Base-by-base conservation (phyloP, 257 asterid genomes). In the Forsythia suspensa region DNA sequence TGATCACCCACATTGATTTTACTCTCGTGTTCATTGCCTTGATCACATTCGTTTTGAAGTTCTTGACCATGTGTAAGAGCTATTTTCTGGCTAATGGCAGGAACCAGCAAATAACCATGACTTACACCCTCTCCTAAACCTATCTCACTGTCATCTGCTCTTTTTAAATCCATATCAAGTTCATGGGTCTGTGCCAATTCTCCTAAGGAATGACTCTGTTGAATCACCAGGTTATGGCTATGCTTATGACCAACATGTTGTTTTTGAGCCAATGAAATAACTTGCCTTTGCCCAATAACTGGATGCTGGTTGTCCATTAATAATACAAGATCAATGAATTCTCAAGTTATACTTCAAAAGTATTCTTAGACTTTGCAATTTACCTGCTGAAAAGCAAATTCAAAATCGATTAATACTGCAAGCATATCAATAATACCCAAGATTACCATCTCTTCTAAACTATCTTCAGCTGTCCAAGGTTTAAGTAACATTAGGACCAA, bases 11-110 rank as follows among this genome's bases (percentile, higher is more conserved):
- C 77, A 67, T 79, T 75, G 16, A 76, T 84, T 83, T 79, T 82
- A 75, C 82, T 82, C 70, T 88, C 90, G 7, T 80, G 84, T 46
- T 83, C 82, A 11, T 76, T 74, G 48, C 77, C 85, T 57, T 65
- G 84, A 70, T 78, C 79, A 72, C 81, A 85, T 38, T 71, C 85
- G 52, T 21, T 39, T 63, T 79, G 74, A 79, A 69, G 78, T 69
- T 83, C 88, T 24, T 55, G 77, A 71, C 69, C 80, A 65, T 77
- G 84, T 42, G 77, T 76, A 63, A 78, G 82, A 73, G 80, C 73
- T 83, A 85, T 77, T 59, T 83, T 81, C 43, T 76, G 73, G 70
- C 75, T 82, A 80, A 61, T 69, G 40, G 69, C 70, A 38, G 84
- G 84, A 74, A 82, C 80, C 65, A 80, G 74, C 66, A 80, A 77